Evolutionary conservation across 139 green algal species (phyloP), one percentile per base, ranked within the genome.

Genomic region (Tetradesmus lagerheimii): DNA sequence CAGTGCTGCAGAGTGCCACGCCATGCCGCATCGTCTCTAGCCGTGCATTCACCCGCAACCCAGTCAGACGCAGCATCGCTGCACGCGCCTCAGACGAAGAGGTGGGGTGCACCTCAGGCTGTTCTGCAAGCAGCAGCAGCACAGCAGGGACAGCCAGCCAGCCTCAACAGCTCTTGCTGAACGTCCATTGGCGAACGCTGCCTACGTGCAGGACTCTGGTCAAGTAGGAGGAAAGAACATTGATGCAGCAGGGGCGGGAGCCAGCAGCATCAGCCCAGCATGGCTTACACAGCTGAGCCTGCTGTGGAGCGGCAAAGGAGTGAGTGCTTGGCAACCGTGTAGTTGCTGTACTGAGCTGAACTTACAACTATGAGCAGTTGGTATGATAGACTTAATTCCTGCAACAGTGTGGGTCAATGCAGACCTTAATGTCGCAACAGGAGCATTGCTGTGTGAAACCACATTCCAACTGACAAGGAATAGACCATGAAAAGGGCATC

Each of bases 201-300:
- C 23, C 12, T 71, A 23, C 23, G 3, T 34, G 77, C 77, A 83
- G 77, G 77, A 83, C 38, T 31, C 34, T 47, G 38, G 34, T 1
- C 37, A 27, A n/a, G 74, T 88, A 43, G 23, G 37, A 8, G 93
- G 93, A 31, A 96, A 92, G 94, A 94, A 86, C 66, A 98, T 99
- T 67, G 97, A 99, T 75, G 88, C 94, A 14, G 94, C 88, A 8
- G 97, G 97, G 23, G 97, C 97, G 16, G 97, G 97, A 23, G 86
- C 71, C 1, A 97, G 94, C 11, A 95, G 96, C 53, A 94, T 93
- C 25, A 96, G 92, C 67, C 97, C 97, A 31, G 96, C 93, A 27
- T 99, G 97, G 97, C 93, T 99, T 37, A 98, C 97, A 20, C 94
- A 98, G 93, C 93, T 99, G 1, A 97, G 96, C 87, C 92, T 96